A percentile compares a stretch with the other conserved stretches of the same genome.
phyloP scores from a whole-genome alignment of 257 asterid genomes.

The Craterostigma plantagineum region DNA sequence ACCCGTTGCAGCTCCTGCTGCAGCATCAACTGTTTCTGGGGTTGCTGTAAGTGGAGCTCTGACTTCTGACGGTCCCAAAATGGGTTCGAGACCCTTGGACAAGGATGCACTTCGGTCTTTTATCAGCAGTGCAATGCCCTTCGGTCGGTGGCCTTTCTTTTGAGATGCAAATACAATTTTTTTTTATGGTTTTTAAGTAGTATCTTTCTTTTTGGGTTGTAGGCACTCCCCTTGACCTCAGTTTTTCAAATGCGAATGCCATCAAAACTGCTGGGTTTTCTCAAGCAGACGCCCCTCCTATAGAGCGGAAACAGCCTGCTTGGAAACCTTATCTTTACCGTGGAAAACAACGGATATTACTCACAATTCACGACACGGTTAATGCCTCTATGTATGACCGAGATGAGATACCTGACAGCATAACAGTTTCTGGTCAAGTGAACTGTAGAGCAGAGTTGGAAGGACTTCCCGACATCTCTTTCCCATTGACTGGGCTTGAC shows the following conservation, averaged over 20 bases:
- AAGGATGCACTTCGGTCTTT: constrained; percentile 75
- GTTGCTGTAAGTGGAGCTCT: constrained; percentile 46
- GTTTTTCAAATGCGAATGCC: constrained; percentile 60
- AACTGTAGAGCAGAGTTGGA: constrained; percentile 95
- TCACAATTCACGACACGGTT: constrained; percentile 76
- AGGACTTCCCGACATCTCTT: constrained; percentile 82
- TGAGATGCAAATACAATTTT: constrained; percentile 7
- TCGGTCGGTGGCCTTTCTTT: constrained; percentile 52
- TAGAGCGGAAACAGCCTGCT: constrained; percentile 84
- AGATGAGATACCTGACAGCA: constrained; percentile 86
- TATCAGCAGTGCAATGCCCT: constrained; percentile 80
- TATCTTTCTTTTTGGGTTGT: constrained; percentile 10
- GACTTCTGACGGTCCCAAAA: constrained; percentile 48
- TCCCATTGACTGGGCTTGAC: constrained; percentile 71
- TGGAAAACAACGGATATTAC: constrained; percentile 83
- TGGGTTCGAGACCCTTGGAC: constrained; percentile 75
- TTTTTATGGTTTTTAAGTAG: background rate
- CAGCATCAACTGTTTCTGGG: constrained; percentile 60
- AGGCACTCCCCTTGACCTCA: constrained; percentile 90
- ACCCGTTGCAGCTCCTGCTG: constrained; percentile 65
- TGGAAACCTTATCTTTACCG: constrained; percentile 94
- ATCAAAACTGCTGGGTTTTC: constrained; percentile 69
- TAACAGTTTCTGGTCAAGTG: constrained; percentile 79
- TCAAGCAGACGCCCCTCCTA: constrained; percentile 63
- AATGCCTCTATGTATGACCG: constrained; percentile 90